Percentiles rank a stretch among this genome's conserved stretches.
Conservation (phyloP, 257 asterid species). For the Solanum etuberosum region DNA sequence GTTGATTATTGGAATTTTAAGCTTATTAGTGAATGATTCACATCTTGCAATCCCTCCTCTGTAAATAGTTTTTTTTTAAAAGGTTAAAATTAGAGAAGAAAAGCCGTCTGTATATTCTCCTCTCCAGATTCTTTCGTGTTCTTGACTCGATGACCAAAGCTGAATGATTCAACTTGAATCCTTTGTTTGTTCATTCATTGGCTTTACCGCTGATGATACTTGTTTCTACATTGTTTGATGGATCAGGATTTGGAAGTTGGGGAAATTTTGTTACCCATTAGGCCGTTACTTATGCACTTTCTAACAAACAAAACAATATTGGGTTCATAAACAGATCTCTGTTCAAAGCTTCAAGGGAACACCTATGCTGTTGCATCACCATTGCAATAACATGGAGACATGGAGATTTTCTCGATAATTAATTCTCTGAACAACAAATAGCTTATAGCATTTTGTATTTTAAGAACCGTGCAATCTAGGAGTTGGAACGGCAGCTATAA, state of each 20-base stretch:
- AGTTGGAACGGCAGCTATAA: neutral
- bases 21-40: neutral
- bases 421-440: neutral
- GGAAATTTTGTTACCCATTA: neutral
- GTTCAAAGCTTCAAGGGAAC: neutral
- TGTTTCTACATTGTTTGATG: neutral
- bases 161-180: neutral
- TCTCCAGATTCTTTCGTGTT: neutral
- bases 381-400: neutral
- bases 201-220: neutral
- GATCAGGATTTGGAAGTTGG: neutral
- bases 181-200: neutral
- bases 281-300: neutral
- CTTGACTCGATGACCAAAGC: neutral
- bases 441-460: neutral
- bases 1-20: neutral
- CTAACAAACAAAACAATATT: neutral
- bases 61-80: neutral
- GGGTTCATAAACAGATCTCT: neutral
- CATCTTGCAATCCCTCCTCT: neutral
- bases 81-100: neutral
- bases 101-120: neutral
- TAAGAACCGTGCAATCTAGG: neutral
- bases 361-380: neutral
- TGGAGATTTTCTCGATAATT: neutral